Conservation (phyloP, 441 rosid genomes). For the Dalechampia spathulata region DNA sequence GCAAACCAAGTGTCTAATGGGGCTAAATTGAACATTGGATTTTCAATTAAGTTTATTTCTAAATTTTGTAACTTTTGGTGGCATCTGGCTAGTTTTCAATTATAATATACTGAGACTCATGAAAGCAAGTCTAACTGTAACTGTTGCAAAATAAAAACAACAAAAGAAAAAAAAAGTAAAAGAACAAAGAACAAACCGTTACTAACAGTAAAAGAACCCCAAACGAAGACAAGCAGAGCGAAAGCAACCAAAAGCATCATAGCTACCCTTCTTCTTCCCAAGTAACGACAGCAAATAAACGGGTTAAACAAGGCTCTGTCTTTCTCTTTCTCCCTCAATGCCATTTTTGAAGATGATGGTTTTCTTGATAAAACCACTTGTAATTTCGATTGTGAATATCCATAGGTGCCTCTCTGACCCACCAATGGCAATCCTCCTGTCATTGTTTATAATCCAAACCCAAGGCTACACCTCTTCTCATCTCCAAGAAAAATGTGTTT, state of each 20-base stretch:
- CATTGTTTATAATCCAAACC: constrained; percentile 53
- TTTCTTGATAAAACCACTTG: background rate
- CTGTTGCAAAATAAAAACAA: background rate
- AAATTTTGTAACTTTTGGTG: no score
- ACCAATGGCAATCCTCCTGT: constrained; percentile 53
- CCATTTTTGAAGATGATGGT: constrained; percentile 35
- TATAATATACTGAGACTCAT: no score
- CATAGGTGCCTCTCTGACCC: constrained; percentile 50
- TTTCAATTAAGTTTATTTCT: no score
- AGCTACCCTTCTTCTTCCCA: constrained; percentile 52
- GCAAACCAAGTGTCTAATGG: no score
- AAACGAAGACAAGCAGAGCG: constrained; percentile 54
- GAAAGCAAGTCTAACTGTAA: no score
- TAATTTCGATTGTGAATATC: constrained; percentile 22
- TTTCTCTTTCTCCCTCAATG: constrained; percentile 65
- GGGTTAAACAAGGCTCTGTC: constrained; percentile 52
- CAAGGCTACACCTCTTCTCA: constrained; percentile 8
- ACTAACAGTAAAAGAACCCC: constrained; percentile 52
- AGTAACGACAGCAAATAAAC: constrained; percentile 34
- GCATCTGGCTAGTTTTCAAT: no score
- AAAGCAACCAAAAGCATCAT: constrained; percentile 56
- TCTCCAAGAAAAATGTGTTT: background rate
- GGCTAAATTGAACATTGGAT: no score
- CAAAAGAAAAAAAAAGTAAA: background rate
- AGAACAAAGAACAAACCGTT: constrained; percentile 41